These are phyloP conservation scores for Erodium texanum DNA, from an alignment of 441 rosid species.

Conservation along the genomic window DNA sequence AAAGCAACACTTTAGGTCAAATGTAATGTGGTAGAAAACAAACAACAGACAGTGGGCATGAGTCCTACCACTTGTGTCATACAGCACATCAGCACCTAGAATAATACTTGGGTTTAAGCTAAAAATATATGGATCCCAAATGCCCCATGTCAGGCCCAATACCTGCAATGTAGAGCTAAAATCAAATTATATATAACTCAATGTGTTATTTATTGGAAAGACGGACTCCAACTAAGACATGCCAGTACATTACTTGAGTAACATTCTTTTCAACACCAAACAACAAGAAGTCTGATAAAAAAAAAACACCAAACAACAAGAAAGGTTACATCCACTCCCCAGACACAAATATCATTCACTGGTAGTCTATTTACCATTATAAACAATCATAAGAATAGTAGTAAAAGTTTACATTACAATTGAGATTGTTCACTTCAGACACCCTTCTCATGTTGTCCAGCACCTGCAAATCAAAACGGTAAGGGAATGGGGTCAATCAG, in stretches of 20 bases:
- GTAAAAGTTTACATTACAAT: slow-evolving; percentile 38
- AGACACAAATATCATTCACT: not conserved
- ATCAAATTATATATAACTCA: not conserved
- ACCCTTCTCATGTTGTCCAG: slow-evolving; percentile 63
- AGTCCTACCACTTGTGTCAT: slow-evolving; percentile 56
- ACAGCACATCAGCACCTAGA: slow-evolving; percentile 78
- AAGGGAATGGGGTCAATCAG: no score
- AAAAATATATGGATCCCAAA: slow-evolving; percentile 60
- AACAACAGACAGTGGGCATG: not conserved
- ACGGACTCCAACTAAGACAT: not conserved
- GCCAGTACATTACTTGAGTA: not conserved
- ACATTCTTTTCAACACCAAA: not conserved
- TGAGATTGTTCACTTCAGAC: slow-evolving; percentile 46
- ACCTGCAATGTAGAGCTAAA: slow-evolving; percentile 33
- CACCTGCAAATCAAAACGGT: slow-evolving; percentile 39
- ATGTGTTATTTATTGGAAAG: not conserved
- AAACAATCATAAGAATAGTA: not conserved
- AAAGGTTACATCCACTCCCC: not conserved
- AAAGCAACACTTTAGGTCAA: slow-evolving; percentile 11
- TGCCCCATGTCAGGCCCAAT: slow-evolving; percentile 75
- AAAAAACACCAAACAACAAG: not conserved
- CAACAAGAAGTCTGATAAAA: no score
- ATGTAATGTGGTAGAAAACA: not conserved
- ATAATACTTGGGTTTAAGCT: slow-evolving; percentile 48
- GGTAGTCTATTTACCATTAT: not conserved